A percentile compares a stretch with the other conserved stretches of the same genome.
These are phyloP conservation scores for Somion occarium DNA, from an alignment of 1,284 basidiomycete genomes.

Conservation along the genomic window DNA sequence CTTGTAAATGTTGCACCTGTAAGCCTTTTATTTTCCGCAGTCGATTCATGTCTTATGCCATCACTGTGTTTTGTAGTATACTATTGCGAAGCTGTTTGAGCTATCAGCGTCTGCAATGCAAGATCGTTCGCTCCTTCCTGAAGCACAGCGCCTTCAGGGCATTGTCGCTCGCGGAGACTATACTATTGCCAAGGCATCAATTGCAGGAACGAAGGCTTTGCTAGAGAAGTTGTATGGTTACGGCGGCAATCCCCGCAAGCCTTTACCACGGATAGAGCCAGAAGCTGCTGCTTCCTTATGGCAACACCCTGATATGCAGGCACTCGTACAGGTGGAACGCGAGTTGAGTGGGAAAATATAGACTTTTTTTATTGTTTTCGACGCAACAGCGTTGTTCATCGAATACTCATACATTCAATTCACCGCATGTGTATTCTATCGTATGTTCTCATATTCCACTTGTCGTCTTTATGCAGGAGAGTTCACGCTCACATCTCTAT, in stretches of 20 bases:
- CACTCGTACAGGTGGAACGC: constrained; percentile 62
- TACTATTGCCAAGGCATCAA: constrained; percentile 74
- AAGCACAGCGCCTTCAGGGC: constrained; percentile 75
- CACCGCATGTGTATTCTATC: too few species aligned
- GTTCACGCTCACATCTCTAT: too few species aligned
- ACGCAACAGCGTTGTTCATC: too few species aligned
- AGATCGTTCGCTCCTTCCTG: constrained; percentile 53
- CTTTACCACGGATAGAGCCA: constrained; percentile 61
- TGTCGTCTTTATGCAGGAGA: too few species aligned
- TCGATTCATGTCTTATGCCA: neutral
- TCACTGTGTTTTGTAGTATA: constrained; percentile 34
- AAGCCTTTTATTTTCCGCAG: constrained; percentile 21
- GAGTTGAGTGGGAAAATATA: constrained; percentile 42
- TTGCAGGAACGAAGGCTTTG: constrained; percentile 80
- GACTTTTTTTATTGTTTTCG: neutral
- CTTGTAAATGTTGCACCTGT: constrained; percentile 78
- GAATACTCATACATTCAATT: too few species aligned
- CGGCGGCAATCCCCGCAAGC: constrained; percentile 70
- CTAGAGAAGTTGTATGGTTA: constrained; percentile 73
- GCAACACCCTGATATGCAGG: constrained; percentile 65
- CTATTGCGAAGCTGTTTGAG: constrained; percentile 60
- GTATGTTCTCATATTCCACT: too few species aligned
- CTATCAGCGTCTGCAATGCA: constrained; percentile 50
- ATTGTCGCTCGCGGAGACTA: constrained; percentile 77
- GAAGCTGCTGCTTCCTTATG: constrained; percentile 56